Percentiles rank a stretch among this genome's conserved stretches.
phyloP scores from a whole-genome alignment of 805 yeast genomes.

The Candida tammaniensis region DNA sequence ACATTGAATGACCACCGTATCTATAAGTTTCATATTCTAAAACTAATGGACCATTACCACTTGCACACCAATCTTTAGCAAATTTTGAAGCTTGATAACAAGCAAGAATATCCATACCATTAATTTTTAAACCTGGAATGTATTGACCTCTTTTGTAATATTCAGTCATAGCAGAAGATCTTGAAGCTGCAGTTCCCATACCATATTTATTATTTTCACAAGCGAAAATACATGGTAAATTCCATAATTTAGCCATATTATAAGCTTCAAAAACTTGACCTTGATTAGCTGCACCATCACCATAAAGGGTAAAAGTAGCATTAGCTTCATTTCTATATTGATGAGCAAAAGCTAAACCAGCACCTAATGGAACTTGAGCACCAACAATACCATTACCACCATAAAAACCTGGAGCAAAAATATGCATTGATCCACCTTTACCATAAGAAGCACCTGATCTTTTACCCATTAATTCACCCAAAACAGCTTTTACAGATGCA shows the following conservation, averaged over 20 bases:
- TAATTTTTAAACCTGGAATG: slow-evolving; percentile 97
- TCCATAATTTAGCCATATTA: slow-evolving; percentile 99
- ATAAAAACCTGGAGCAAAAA: slow-evolving; percentile 92
- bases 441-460: slow-evolving; percentile 94
- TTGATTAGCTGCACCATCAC: slow-evolving; percentile 99
- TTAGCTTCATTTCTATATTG: slow-evolving; percentile 78
- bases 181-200: slow-evolving; percentile 98
- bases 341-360: slow-evolving; percentile 98
- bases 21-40: slow-evolving; percentile 97
- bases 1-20: slow-evolving; percentile 99
- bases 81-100: slow-evolving; percentile 93
- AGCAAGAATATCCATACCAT: slow-evolving; percentile 98
- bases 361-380: slow-evolving; percentile 98
- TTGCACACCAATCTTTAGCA: slow-evolving; percentile 92
- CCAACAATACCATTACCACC: slow-evolving; percentile 99
- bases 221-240: slow-evolving; percentile 89
- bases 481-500: slow-evolving; percentile 80
- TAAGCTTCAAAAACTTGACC: slow-evolving; percentile 98
- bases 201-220: slow-evolving; percentile 99
- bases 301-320: slow-evolving; percentile 87
- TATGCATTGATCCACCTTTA: slow-evolving; percentile 99
- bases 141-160: slow-evolving; percentile 99
- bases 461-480: slow-evolving; percentile 97
- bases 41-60: slow-evolving; percentile 95
- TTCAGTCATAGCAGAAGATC: slow-evolving; percentile 95